Percentiles rank a stretch among this genome's conserved stretches.
Evolutionary conservation across 1,284 basidiomycete genomes (phyloP).

Genomic region (Ganoderma sinense): DNA sequence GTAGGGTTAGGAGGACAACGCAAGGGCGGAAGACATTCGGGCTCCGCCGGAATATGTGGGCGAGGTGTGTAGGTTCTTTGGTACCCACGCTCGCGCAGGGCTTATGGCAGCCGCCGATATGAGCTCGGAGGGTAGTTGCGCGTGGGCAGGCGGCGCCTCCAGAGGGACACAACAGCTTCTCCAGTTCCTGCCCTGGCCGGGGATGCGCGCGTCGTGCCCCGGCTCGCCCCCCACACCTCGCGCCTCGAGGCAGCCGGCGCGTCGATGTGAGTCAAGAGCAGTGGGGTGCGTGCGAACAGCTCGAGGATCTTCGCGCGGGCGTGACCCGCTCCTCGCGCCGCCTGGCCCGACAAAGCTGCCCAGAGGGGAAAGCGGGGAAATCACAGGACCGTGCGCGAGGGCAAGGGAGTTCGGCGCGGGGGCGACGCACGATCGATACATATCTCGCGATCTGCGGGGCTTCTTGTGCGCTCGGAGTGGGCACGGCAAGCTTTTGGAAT

Average conservation of each 20-base stretch:
- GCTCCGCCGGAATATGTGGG: slow-evolving; percentile 14
- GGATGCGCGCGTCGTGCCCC: not conserved
- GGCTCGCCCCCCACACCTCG: slow-evolving; percentile 2
- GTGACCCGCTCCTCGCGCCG: slow-evolving; percentile 10
- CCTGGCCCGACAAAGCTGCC: slow-evolving; percentile 1
- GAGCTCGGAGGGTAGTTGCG: slow-evolving; percentile 21
- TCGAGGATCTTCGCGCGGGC: slow-evolving; percentile 16
- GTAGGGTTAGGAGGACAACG: slow-evolving; percentile 21
- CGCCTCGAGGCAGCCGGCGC: slow-evolving; percentile 10
- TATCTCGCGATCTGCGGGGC: slow-evolving; percentile 26
- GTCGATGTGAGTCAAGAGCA: slow-evolving; percentile 10
- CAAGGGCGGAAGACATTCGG: slow-evolving; percentile 5
- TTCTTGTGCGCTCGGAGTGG: slow-evolving; percentile 20
- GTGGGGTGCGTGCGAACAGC: slow-evolving; percentile 1
- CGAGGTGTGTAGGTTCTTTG: not conserved
- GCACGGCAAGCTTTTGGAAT: slow-evolving; percentile 28
- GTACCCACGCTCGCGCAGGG: slow-evolving; percentile 1
- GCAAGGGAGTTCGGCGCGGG: slow-evolving; percentile 11
- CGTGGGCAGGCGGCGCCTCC: slow-evolving; percentile 13
- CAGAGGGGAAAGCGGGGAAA: not conserved
- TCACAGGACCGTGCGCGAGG: slow-evolving; percentile 7
- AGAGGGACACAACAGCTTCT: not conserved
- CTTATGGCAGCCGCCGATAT: slow-evolving; percentile 27
- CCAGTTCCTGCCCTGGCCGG: not conserved
- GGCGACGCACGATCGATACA: slow-evolving; percentile 26